Evolutionary conservation across 176 grass and related monocot genomes (phyloP), one percentile per base, ranked within the genome.

Genomic region (Rhynchospora pubera): DNA sequence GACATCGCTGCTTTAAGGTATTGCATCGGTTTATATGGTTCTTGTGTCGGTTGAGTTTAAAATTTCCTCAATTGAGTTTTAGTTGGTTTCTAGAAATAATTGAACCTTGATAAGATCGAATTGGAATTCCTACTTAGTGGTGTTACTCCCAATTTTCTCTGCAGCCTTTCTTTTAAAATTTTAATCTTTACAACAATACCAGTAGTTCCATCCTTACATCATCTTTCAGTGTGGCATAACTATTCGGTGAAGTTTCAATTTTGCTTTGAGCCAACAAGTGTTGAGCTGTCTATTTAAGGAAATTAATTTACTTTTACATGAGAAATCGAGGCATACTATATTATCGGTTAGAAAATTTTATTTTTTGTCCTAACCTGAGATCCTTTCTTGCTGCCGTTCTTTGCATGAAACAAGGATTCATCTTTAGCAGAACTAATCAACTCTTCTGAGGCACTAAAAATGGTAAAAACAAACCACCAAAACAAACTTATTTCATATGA

Each of bases 141-240:
- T 80, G 14, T 14, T 21, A 42, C 32, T 43, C 15, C 7, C 5
- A 32, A 19, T 56, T 16, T 26, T 59, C 0, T 0, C 62, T 52
- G 87, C 3, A 4, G n/a, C 12, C 24, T 45, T 8, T 15, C 30
- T 77, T 18, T 19, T 44, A 57, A 65, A 59, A 50, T 9, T 22
- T 7, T 0, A 62, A 43, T 65, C 14, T 76, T 57, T 1, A 43
- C 69, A 84, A 76, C 14, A 62, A 9, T 45, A 84, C 7, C n/a
- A 57, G 13, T 30, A 51, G 5, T 57, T 8, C 5, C 21, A 50
- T 82, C 1, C 82, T 93, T 77, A 97, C 93, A 83, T 97, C 91
- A 15, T 93, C 89, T 86, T 97, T 91, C 81, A 97, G 87, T 1
- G 89, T 89, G 3, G 79, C 69, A 44, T 89, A 85, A 57, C 86